Conservation (phyloP, 179 eudicot genomes). For the Camellia oleifera region DNA sequence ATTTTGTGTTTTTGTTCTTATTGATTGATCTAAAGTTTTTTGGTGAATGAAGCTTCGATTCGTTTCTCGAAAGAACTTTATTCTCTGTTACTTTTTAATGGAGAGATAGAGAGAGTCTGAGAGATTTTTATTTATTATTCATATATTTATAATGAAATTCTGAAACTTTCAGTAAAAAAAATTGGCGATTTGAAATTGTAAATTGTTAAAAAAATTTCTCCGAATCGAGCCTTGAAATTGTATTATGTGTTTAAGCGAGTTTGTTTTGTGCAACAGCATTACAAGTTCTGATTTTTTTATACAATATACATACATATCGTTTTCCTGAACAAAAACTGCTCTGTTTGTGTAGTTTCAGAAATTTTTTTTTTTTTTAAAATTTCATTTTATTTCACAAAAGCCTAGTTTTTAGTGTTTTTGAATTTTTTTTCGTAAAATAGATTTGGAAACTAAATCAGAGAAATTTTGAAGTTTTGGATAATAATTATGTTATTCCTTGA, state of each 20-base stretch:
- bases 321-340: not conserved
- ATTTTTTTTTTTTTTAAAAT: too few relatives aligned
- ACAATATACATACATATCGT: too few relatives aligned
- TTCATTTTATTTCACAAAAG: not conserved
- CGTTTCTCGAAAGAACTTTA: not conserved
- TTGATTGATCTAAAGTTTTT: not conserved
- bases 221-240: not conserved
- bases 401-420: not conserved
- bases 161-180: too few relatives aligned
- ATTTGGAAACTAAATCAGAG: too few relatives aligned
- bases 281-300: too few relatives aligned
- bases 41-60: not conserved
- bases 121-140: not conserved
- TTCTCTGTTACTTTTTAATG: not conserved
- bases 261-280: not conserved
- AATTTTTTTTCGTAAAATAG: too few relatives aligned
- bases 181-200: not conserved
- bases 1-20: not conserved
- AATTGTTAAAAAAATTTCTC: not conserved
- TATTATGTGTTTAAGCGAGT: not conserved
- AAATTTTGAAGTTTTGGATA: too few relatives aligned
- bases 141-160: too few relatives aligned
- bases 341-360: not conserved
- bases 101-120: not conserved
- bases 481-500: not conserved